Base-by-base conservation (phyloP, 2,329 filamentous ascomycete genomes). In the Fusarium pseudograminearum region DNA sequence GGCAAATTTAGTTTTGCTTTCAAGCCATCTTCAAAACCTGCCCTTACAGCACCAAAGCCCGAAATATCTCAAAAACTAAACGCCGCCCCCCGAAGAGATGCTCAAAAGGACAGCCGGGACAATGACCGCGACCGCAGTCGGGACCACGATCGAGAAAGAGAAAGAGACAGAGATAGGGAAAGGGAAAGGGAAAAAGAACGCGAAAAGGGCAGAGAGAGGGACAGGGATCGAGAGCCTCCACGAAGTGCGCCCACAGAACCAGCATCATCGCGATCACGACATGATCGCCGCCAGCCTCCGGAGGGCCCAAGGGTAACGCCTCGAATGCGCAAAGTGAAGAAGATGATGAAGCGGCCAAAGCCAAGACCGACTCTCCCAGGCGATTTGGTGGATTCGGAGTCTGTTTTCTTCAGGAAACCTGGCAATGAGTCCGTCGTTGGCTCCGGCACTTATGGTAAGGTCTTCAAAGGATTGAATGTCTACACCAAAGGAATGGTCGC, bases 381-480 rank as follows among this genome's bases (percentile, higher is more conserved):
- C 26, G 93, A 97, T 33, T 88, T 95, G 73, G 88, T 89, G 14
- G 83, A 85, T 8, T 97, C 94, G 0, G 91, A 95, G 46, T 98
- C 94, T 1, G 94, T 98, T 5, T 98, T 97, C 80, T 97, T 91
- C 81, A 87, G 95, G 69, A 98, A 98, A 77, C 94, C 94, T 2
- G 95, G 95, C n/a, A 97, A 98, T 73, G 95, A 97, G 78, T 98
- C 95, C 1, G 95, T 98, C 1, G 91, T 98, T 22, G 95, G 95
- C 18, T 97, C 95, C 44, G 95, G 95, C 14, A 98, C 95, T 1
- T 98, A 98, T 74, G 96, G 93, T 54, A 97, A 97, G 79, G 94
- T 97, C 7, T 97, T 97, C 84, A 97, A 97, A 78, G 94, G 90
- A n/a, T 84, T 94, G 11, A 93, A 97, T 75, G 93, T 96, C n/a